A percentile compares a stretch with the other conserved stretches of the same genome.
Evolutionary conservation across 2,329 filamentous ascomycete genomes (phyloP).

Genomic region (Xylariaceae sp.): DNA sequence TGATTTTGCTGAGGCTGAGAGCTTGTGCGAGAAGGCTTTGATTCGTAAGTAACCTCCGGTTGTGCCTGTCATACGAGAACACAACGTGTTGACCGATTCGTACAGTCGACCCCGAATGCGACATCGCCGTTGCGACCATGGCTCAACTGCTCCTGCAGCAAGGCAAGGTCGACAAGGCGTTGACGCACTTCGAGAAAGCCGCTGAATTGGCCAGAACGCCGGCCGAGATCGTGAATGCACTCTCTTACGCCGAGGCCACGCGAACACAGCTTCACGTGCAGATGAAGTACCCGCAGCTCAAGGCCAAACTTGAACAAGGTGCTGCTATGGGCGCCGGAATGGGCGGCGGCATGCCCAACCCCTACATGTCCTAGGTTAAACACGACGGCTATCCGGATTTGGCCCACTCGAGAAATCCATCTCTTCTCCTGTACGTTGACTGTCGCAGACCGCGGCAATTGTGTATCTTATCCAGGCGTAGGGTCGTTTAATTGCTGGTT

Average conservation of each 20-base stretch:
- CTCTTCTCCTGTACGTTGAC: too few species aligned
- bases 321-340: slow-evolving; percentile 45
- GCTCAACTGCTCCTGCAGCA: slow-evolving; percentile 95
- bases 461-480: too few species aligned
- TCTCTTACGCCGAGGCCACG: slow-evolving; percentile 95
- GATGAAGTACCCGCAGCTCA: slow-evolving; percentile 79
- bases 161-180: slow-evolving; percentile 90
- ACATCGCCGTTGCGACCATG: slow-evolving; percentile 98
- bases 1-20: slow-evolving; percentile 90
- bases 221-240: slow-evolving; percentile 90
- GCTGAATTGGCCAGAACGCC: slow-evolving; percentile 93
- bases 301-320: slow-evolving; percentile 53
- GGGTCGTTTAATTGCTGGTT: too few species aligned
- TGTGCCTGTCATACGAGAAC: slow-evolving; percentile 8
- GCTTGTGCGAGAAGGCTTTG: slow-evolving; percentile 93
- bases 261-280: slow-evolving; percentile 91
- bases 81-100: slow-evolving; percentile 30
- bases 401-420: not conserved
- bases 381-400: not conserved
- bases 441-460: too few species aligned
- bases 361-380: not conserved
- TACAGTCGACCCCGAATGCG: slow-evolving; percentile 92
- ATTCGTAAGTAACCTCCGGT: slow-evolving; percentile 66
- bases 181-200: slow-evolving; percentile 95
- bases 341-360: slow-evolving; percentile 24